Percentiles rank a stretch among this genome's conserved stretches.
These are phyloP conservation scores for Pisolithus albus DNA, from an alignment of 768 basidiomycete species.

Conservation along the genomic window DNA sequence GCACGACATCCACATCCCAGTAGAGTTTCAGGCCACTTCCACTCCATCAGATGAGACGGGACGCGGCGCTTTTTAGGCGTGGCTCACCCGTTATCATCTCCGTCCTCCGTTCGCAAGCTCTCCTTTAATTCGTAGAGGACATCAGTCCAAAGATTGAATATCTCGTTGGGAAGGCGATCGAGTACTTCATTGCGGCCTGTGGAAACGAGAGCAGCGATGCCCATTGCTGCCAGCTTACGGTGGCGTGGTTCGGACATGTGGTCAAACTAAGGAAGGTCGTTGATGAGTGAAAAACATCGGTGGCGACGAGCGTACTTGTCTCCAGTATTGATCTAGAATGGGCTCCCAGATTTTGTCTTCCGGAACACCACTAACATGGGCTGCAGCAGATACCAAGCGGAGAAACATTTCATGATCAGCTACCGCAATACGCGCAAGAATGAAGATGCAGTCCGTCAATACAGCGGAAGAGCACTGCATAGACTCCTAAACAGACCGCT, in stretches of 20 bases:
- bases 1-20: slow-evolving; percentile 65
- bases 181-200: slow-evolving; percentile 72
- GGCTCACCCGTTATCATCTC: slow-evolving; percentile 33
- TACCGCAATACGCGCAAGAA: slow-evolving; percentile 69
- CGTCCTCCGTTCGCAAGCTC: slow-evolving; percentile 35
- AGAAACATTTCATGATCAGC: slow-evolving; percentile 61
- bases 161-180: slow-evolving; percentile 60
- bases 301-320: slow-evolving; percentile 45
- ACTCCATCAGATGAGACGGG: not conserved
- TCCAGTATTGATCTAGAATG: slow-evolving; percentile 78
- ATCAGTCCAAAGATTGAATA: slow-evolving; percentile 84
- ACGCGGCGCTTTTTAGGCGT: not conserved
- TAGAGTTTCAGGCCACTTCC: slow-evolving; percentile 42
- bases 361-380: slow-evolving; percentile 37
- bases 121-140: slow-evolving; percentile 86
- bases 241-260: slow-evolving; percentile 82
- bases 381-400: slow-evolving; percentile 61
- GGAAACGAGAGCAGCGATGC: slow-evolving; percentile 67
- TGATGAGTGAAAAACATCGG: not conserved
- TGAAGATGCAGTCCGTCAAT: slow-evolving; percentile 63
- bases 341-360: slow-evolving; percentile 57
- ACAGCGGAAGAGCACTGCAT: slow-evolving; percentile 25
- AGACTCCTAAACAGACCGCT: slow-evolving; percentile 5
- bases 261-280: slow-evolving; percentile 57
- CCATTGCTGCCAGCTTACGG: slow-evolving; percentile 81